Base-by-base conservation (phyloP, 768 basidiomycete genomes). In the Trametes punicea region DNA sequence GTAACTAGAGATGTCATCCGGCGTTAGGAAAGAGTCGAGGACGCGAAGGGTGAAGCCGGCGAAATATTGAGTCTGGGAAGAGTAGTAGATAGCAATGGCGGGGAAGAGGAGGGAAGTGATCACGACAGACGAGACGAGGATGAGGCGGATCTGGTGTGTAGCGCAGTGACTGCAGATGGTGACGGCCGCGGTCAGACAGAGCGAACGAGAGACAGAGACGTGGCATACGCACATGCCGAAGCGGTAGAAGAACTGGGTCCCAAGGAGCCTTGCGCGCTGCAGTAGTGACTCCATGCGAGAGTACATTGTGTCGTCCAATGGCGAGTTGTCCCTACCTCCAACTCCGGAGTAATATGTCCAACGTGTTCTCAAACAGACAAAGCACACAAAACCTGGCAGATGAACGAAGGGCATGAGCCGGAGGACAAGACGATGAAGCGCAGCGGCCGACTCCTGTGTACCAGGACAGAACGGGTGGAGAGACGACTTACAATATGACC, bases 41-140 rank as follows among this genome's bases (percentile, higher is more conserved):
- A 88, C 78, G 45, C 74, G 76, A 26, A 77, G 75, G 16, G 78
- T 71, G 74, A 79, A 58, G 77, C 83, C 62, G 77, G 78, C 47
- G 77, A 87, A 69, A 52, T 71, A 70, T 41, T 81, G 81, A 0
- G 83, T 81, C 55, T 84, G 81, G 0, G 89, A 84, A 1, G 88
- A 86, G 21, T 84, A 84, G 69, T 93, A 93, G 55, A 90, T 79
- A 46, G 89, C 83, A 47, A 95, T 80, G 18, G 93, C 93, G n/a
- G 93, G 93, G 62, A 92, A 93, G 66, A 93, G 89, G 52, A 95
- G 81, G 16, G 88, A 88, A 52, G 91, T 88, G 67, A 94, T 93
- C 60, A 94, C 91, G 55, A 93, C 81, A 47, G 87, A 83, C 20
- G 89, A 93, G 58, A 93, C 85, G 62, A 95, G 80, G 68, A 95